Evolutionary conservation across 164 flowering plant genomes (phyloP), one percentile per base, ranked within the genome.

Genomic region (Magnolia officinalis): DNA sequence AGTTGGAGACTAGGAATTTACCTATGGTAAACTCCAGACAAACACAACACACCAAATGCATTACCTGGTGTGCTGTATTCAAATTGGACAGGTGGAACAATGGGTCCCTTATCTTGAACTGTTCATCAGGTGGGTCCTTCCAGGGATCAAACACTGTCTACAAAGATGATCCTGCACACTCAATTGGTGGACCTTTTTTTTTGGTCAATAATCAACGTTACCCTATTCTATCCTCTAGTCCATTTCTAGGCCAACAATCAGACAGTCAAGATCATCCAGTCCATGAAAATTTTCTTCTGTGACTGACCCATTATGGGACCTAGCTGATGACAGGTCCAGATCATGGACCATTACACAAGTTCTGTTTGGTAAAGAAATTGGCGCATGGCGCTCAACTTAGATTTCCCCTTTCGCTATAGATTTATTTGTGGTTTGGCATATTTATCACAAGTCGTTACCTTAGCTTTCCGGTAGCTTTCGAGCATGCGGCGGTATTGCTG

Each of bases 401-500:
- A 70, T 45, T 45, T 21, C 10, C 19, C 6, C 24, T 1, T n/a
- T n/a, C 31, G 24, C 9, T 8, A 16, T 70, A 52, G 20, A 29
- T 13, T 11, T 11, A 50, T 20, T 20, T 23, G 31, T 21, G 6
- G 23, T 18, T 8, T 8, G n/a, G 10, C 49, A 50, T 23, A 21
- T 50, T 11, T 26, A 26, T 1, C 26, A 61, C 8, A 6, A 45
- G 55, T 64, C 3, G 20, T 76, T 80, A 92, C 99, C 95, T 94
- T 94, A 55, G 93, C 94, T 87, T 90, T 84, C 50, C 84, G 85
- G 76, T 84, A 92, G 63, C 75, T 84, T 79, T 86, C 90, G 79
- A 94, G 94, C 85, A 94, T 80, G 74, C 98, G 92, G 1, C 82
- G 84, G 78, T 96, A 96, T 74, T 96, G 99, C 78, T 88, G 91